Conservation (phyloP, 345 rosid species). For the Noccaea caerulescens region DNA sequence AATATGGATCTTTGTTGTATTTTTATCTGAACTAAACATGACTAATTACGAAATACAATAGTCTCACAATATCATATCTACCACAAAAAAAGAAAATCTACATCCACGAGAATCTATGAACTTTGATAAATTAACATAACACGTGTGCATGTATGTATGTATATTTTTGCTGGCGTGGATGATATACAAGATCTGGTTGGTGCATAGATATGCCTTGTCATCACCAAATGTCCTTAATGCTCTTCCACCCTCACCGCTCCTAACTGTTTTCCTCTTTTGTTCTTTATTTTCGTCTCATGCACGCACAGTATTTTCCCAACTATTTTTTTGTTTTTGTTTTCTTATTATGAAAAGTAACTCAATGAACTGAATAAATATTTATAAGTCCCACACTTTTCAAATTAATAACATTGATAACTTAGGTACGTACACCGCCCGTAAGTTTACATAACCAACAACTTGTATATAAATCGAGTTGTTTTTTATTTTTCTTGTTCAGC, state of each 20-base stretch:
- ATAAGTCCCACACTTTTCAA: conserved; percentile 16
- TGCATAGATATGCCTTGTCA: conserved; percentile 37
- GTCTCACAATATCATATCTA: conserved; percentile 24
- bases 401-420: conserved; percentile 19
- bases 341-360: neutral
- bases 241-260: conserved; percentile 39
- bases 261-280: conserved; percentile 37
- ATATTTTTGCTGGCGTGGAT: neutral
- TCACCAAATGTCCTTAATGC: conserved; percentile 38
- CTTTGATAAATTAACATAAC: conserved; percentile 21
- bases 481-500: neutral
- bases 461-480: neutral
- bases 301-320: conserved; percentile 29
- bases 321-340: neutral
- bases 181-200: conserved; percentile 42
- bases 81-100: conserved; percentile 18
- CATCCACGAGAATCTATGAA: conserved; percentile 33
- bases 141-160: conserved; percentile 34
- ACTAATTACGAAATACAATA: conserved; percentile 21
- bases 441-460: conserved; percentile 17
- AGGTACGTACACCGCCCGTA: conserved; percentile 16
- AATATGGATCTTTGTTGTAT: neutral
- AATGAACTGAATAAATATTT: neutral
- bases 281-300: conserved; percentile 41
- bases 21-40: neutral